These are phyloP conservation scores for Heliosperma pusillum DNA, from an alignment of 148 eudicot genomes.

Conservation along the genomic window DNA sequence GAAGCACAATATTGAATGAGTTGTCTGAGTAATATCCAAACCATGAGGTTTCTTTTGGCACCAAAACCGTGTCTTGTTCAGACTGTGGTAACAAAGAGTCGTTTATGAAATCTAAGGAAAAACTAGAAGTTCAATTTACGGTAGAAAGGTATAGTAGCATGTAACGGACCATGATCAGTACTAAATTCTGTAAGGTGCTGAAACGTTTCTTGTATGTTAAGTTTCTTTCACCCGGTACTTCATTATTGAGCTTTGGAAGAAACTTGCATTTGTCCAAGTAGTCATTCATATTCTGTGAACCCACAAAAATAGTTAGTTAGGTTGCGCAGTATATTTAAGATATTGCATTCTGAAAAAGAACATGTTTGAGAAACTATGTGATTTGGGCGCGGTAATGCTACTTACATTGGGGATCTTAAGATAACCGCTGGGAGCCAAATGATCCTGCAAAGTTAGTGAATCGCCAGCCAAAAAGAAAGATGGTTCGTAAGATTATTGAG, in stretches of 20 bases:
- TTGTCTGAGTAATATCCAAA: conserved; percentile 95
- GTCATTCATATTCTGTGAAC: conserved; percentile 60
- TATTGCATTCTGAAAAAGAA: too few species aligned
- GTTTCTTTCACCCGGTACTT: too few species aligned
- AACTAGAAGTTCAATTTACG: not conserved
- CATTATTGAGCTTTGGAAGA: too few species aligned
- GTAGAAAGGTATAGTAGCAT: not conserved
- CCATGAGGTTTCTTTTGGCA: conserved; percentile 94
- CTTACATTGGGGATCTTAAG: conserved; percentile 87
- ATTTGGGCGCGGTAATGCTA: not conserved
- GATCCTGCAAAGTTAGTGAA: conserved; percentile 49
- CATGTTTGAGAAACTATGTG: too few species aligned
- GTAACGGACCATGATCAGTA: conserved; percentile 68
- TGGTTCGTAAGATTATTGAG: too few species aligned
- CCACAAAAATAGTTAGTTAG: too few species aligned
- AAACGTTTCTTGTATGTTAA: too few species aligned
- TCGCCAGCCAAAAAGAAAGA: not conserved
- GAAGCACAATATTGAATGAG: conserved; percentile 55
- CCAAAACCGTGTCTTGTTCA: conserved; percentile 75
- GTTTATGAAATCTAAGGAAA: not conserved
- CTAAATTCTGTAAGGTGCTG: conserved; percentile 69
- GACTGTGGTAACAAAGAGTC: conserved; percentile 40
- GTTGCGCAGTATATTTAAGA: too few species aligned
- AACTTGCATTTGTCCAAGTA: conserved; percentile 74
- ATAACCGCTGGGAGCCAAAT: conserved; percentile 95